Base-by-base conservation (phyloP, 179 eudicot genomes). In the Vitellaria paradoxa region DNA sequence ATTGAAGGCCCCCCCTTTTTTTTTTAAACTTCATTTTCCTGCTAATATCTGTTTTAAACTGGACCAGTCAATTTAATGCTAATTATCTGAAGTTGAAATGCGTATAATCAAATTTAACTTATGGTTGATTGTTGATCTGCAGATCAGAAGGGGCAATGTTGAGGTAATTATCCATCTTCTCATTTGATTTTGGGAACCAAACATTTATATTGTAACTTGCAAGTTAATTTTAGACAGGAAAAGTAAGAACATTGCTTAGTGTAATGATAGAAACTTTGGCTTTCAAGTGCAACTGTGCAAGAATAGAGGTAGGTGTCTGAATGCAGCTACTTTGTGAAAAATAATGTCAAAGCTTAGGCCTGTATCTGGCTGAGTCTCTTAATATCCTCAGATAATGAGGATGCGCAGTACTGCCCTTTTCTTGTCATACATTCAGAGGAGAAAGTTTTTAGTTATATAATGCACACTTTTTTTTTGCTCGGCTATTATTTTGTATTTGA, bases 121-220 rank as follows among this genome's bases (percentile, higher is more conserved):
- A n/a, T 42, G 23, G 40, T 72, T 70, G 9, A 13, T 71, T 76
- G n/a, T 74, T 72, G 30, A 49, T 49, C 45, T 86, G 83, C 90
- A 90, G 93, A 77, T 87, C 11, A 88, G 84, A 81, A 88, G 91
- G 82, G 91, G 91, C 62, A 69, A 87, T 76, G 89, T 87, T 50
- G 88, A 92, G 93, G 97, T 92, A 80, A 78, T 80, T 62, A 76
- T 9, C 45, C 45, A 42, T 42, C 57, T 65, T 68, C 66, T 74
- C 47, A 12, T 24, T 47, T 53, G 24, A 72, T 56, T 9, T 72
- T 60, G 50, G 17, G 24, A 40, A 40, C 49, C 17, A 42, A 72
- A 23, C 56, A 30, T 63, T 72, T 72, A 57, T 26, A 55, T 53
- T 18, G 17, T 40, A n/a, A 12, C 15, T n/a, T 23, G 2, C 42